phyloP scores from a whole-genome alignment of 306 rosid species.

The Quercus aquifolioides region DNA sequence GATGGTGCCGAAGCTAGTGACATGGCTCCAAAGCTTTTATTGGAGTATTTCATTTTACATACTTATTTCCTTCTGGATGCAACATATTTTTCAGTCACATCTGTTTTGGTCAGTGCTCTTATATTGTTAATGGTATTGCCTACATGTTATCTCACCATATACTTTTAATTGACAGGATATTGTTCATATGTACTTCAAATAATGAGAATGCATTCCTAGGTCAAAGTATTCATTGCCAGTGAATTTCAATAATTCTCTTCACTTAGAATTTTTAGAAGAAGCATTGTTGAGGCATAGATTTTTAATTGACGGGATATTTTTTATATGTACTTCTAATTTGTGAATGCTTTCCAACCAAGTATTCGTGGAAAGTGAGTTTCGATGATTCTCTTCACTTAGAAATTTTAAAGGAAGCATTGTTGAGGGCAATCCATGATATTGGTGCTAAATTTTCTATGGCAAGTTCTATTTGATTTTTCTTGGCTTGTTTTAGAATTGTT shows the following conservation, averaged over 20 bases:
- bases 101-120: background rate
- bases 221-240: constrained; percentile 54
- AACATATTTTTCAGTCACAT: constrained; percentile 31
- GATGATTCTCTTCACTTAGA: constrained; percentile 76
- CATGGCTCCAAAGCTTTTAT: constrained; percentile 74
- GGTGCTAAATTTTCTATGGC: constrained; percentile 82
- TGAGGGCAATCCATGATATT: constrained; percentile 81
- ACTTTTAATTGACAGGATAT: background rate
- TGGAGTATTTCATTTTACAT: constrained; percentile 87
- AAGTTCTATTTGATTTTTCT: constrained; percentile 29
- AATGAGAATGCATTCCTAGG: constrained; percentile 43
- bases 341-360: constrained; percentile 40
- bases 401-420: constrained; percentile 84
- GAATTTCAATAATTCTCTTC: constrained; percentile 59
- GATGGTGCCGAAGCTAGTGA: constrained; percentile 95
- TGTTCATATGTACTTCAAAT: constrained; percentile 10
- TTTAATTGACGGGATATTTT: background rate
- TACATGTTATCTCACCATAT: background rate
- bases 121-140: background rate
- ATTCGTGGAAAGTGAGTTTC: constrained; percentile 46
- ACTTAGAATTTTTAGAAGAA: constrained; percentile 87
- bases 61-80: constrained; percentile 94
- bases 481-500: constrained; percentile 11
- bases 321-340: background rate
- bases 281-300: constrained; percentile 52